Conservation (phyloP, 306 rosid species). For the Hippophae tibetana region DNA sequence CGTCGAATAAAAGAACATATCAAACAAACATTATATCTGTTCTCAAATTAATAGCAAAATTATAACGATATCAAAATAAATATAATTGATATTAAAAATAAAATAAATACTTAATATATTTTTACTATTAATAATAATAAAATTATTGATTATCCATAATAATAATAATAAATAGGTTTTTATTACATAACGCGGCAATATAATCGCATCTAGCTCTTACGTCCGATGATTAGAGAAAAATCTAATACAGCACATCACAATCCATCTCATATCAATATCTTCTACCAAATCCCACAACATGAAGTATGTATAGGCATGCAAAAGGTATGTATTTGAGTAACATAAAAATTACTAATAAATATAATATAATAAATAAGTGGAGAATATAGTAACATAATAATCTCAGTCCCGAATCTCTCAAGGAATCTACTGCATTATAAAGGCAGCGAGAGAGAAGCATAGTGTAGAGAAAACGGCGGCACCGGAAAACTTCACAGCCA, state of each 20-base stretch:
- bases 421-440: conserved; percentile 26
- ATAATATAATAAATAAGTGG: background rate
- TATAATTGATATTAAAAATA: no score
- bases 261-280: background rate
- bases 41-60: background rate
- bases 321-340: no score
- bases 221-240: conserved; percentile 9
- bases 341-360: background rate
- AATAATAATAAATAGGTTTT: background rate
- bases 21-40: background rate
- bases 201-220: conserved; percentile 2
- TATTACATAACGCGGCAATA: conserved; percentile 3
- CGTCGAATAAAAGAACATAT: background rate
- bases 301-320: background rate
- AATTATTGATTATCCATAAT: no score
- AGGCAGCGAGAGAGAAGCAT: conserved; percentile 26
- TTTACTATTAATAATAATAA: no score
- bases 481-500: conserved; percentile 23
- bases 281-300: background rate
- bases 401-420: conserved; percentile 2
- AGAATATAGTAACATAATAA: background rate
- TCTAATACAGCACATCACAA: background rate
- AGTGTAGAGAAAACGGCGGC: conserved; percentile 21
- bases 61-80: background rate
- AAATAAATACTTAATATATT: background rate